Conservation (phyloP, 2,329 filamentous ascomycete species). For the Raffaelea albimanens region DNA sequence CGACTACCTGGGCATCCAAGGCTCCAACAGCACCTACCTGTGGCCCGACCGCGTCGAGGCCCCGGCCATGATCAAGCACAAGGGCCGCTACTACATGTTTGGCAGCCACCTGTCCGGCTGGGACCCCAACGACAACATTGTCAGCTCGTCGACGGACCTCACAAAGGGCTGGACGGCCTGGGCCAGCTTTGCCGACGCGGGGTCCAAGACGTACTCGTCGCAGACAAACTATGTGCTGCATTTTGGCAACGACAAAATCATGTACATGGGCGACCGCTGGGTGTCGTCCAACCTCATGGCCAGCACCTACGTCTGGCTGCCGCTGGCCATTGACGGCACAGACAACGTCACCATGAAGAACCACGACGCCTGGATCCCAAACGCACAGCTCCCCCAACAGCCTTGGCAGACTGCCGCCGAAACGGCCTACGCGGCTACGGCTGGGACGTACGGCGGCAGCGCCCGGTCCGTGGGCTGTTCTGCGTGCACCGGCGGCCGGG, state of each 20-base stretch:
- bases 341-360: constrained; percentile 40
- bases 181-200: constrained; percentile 36
- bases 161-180: constrained; percentile 42
- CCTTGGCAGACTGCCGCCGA: constrained; percentile 18
- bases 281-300: constrained; percentile 37
- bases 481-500: constrained; percentile 38
- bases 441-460: constrained; percentile 31
- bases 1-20: constrained; percentile 13
- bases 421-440: constrained; percentile 41
- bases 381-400: constrained; percentile 27
- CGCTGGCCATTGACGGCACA: constrained; percentile 43
- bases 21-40: constrained; percentile 9
- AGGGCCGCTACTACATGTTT: constrained; percentile 45
- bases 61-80: constrained; percentile 41
- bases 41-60: constrained; percentile 35
- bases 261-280: constrained; percentile 51
- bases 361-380: constrained; percentile 43
- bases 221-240: constrained; percentile 41
- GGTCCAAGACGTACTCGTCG: constrained; percentile 35
- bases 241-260: constrained; percentile 5
- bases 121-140: constrained; percentile 41
- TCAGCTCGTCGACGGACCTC: constrained; percentile 37
- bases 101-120: constrained; percentile 34
- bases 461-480: constrained; percentile 38
- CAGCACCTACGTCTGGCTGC: constrained; percentile 56